Evolutionary conservation across 1,139 yeast genomes (phyloP), one percentile per base, ranked within the genome.

Genomic region (Eremothecium gossypii): DNA sequence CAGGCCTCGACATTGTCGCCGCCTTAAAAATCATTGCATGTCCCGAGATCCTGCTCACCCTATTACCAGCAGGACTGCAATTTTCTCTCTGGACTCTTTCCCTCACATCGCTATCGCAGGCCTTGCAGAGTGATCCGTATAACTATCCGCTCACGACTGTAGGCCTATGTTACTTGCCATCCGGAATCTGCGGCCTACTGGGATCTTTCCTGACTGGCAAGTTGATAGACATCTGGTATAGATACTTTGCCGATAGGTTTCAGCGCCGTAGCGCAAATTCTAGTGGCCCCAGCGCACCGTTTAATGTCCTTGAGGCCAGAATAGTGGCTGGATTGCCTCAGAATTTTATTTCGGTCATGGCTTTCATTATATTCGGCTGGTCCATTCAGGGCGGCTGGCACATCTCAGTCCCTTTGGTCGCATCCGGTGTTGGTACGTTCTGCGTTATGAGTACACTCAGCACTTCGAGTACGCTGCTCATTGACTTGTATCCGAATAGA

Each of bases 31-130:
- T 77, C 47, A 55, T 75, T 40, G 42, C 61, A 35, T 50, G 64
- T 49, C 65, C 65, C 20, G 66, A 68, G 55, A 50, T 66, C 50
- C 45, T 58, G 42, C 38, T 73, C 10, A 51, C 70, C 4, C 47
- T 74, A 23, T 51, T 79, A 9, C 84, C 89, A 1, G 74, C 75
- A 2, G 77, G 84, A 0, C 50, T 83, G n/a, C 74, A 75, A 44
- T 83, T 78, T 55, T 71, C 87, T 1, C 64, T 76, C 12, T 84
- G 91, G 91, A 77, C 80, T 10, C 69, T 81, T 65, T 66, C 76
- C 42, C 67, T 81, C 40, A 79, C 93, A 0, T 71, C 86, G 0
- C 64, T 81, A 41, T 74, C 89, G 0, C 70, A 81, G 0, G 61
- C 73, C 13, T 61, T 84, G 13, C 58, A 73, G 3, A 52, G 58